These are phyloP conservation scores for Debaryomycetaceae sp. DNA, from an alignment of 1,139 yeast species.

Conservation along the genomic window DNA sequence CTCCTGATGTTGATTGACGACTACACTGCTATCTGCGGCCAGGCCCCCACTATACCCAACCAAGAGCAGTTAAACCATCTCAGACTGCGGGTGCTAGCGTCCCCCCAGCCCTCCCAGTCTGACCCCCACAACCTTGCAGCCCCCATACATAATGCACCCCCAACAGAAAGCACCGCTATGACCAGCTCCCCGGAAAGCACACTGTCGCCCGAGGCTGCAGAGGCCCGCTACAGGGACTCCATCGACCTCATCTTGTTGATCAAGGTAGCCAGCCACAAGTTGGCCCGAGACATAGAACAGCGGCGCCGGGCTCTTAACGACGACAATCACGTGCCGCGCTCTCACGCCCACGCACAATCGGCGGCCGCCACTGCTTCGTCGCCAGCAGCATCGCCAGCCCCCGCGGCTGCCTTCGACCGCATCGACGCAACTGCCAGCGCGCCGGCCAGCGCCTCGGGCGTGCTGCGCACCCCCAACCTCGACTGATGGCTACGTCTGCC, in stretches of 20 bases:
- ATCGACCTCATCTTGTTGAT: constrained; percentile 3
- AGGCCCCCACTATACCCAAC: neutral
- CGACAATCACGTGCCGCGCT: too few species aligned
- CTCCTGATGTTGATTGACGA: neutral
- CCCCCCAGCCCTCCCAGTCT: neutral
- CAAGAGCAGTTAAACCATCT: neutral
- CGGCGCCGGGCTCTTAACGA: too few species aligned
- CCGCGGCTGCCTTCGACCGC: neutral
- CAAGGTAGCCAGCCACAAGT: neutral
- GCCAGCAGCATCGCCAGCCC: neutral
- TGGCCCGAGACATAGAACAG: too few species aligned
- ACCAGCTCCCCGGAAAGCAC: neutral
- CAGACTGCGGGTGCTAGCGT: neutral
- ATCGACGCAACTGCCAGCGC: neutral
- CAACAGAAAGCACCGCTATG: neutral
- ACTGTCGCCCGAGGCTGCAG: neutral
- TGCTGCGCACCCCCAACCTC: neutral
- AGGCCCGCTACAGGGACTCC: constrained; percentile 9
- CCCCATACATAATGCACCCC: neutral
- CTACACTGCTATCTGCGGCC: neutral
- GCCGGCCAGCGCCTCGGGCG: neutral
- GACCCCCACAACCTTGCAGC: neutral
- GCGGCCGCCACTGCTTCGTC: too few species aligned
- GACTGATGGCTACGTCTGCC: neutral
- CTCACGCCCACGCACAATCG: too few species aligned